phyloP scores from a whole-genome alignment of 352 stramenopile genomes.

The Pythium scleroteichum region DNA sequence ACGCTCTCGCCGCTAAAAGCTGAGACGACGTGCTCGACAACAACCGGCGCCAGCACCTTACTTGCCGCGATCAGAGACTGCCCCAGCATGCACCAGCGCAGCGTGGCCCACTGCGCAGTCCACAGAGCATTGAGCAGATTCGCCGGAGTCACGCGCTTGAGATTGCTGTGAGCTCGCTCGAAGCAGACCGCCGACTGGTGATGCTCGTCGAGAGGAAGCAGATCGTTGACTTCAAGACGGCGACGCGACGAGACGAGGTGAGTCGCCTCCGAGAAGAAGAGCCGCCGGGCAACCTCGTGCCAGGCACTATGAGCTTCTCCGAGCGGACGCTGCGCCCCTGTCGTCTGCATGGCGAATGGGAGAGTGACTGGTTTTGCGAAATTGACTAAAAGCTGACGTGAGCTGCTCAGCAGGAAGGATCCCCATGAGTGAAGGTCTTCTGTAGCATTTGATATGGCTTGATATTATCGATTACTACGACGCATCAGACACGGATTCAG shows the following conservation, averaged over 20 bases:
- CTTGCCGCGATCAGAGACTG: conserved; percentile 34
- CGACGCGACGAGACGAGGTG: conserved; percentile 21
- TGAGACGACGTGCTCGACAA: conserved; percentile 45
- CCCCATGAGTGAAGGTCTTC: conserved; percentile 8
- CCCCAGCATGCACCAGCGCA: conserved; percentile 29
- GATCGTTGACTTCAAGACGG: conserved; percentile 38
- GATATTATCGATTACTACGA: too few relatives aligned
- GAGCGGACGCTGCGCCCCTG: too few relatives aligned
- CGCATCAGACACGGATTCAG: not conserved
- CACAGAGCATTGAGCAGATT: conserved; percentile 29
- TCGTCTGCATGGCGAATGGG: not conserved
- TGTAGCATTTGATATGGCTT: not conserved
- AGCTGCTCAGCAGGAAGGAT: too few relatives aligned
- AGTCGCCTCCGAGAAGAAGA: not conserved
- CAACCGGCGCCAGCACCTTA: conserved; percentile 37
- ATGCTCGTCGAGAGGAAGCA: conserved; percentile 42
- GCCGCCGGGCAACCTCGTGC: not conserved
- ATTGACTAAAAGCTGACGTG: not conserved
- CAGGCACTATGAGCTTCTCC: not conserved
- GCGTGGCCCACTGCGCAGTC: conserved; percentile 23
- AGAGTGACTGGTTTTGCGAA: not conserved
- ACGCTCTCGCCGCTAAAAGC: conserved; percentile 25
- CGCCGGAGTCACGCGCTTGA: conserved; percentile 9
- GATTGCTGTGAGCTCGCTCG: not conserved
- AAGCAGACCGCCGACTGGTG: conserved; percentile 22